Percentiles rank a stretch among this genome's conserved stretches.
phyloP scores from a whole-genome alignment of 2,329 filamentous ascomycete genomes.

The Ophiostoma pallidulum region DNA sequence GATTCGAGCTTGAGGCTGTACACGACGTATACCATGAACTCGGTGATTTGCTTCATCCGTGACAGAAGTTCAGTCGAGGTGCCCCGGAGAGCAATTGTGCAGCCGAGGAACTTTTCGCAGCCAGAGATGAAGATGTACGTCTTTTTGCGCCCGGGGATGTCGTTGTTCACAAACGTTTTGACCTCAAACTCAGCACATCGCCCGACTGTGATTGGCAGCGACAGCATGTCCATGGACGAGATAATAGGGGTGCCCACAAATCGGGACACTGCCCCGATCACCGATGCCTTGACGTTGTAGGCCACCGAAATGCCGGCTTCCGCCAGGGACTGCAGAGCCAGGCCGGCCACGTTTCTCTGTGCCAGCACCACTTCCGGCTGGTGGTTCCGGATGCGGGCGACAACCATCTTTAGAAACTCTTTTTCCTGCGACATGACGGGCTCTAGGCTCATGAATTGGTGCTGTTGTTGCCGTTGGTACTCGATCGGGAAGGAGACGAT shows the following conservation, averaged over 20 bases:
- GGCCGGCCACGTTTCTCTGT: slow-evolving; percentile 82
- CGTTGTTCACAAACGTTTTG: slow-evolving; percentile 82
- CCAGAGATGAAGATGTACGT: slow-evolving; percentile 94
- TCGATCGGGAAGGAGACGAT: slow-evolving; percentile 94
- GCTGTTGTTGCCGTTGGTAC: slow-evolving; percentile 78
- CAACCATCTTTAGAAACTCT: slow-evolving; percentile 84
- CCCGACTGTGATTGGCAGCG: slow-evolving; percentile 66
- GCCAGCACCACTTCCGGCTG: slow-evolving; percentile 82
- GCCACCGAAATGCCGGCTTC: slow-evolving; percentile 86
- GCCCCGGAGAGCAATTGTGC: slow-evolving; percentile 85
- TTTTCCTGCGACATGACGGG: slow-evolving; percentile 94
- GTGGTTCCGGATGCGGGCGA: slow-evolving; percentile 80
- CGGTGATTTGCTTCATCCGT: slow-evolving; percentile 84
- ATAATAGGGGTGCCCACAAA: slow-evolving; percentile 89
- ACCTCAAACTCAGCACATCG: slow-evolving; percentile 84
- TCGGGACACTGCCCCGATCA: slow-evolving; percentile 87
- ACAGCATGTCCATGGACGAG: slow-evolving; percentile 88
- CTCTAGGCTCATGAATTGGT: slow-evolving; percentile 96
- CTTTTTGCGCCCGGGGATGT: slow-evolving; percentile 67
- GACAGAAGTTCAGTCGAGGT: slow-evolving; percentile 61
- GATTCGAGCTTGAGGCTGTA: slow-evolving; percentile 97
- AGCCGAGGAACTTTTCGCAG: slow-evolving; percentile 80
- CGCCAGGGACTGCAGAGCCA: slow-evolving; percentile 80
- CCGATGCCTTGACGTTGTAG: slow-evolving; percentile 93
- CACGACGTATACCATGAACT: slow-evolving; percentile 98